Base-by-base conservation (phyloP, 2,329 filamentous ascomycete species). In the Macrophomina phaseolina region DNA sequence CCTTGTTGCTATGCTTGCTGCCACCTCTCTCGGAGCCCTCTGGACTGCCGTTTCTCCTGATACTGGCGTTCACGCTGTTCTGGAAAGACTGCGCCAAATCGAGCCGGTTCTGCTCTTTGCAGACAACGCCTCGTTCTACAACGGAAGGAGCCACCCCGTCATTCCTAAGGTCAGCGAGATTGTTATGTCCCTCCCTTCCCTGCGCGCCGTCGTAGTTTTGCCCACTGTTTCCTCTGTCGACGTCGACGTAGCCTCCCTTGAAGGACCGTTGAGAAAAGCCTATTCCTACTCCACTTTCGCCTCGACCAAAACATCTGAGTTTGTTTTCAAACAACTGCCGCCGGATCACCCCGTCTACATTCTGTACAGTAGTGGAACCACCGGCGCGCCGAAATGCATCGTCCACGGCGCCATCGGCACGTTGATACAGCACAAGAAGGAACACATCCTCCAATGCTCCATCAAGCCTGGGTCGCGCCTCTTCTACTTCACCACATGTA, bases 1-100 rank as follows among this genome's bases (percentile, higher is more conserved):
- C 0, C 81, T 98, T 23, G 89, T 97, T 11, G 92, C 93, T 23
- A 95, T 97, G 89, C 84, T 99, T 38, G 91, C 92, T 1, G 87
- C 93, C 0, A 89, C 93, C 0, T 89, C 92, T 0, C 78, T 97
- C 2, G 95, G 95, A 36, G 94, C 91, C 16, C 87, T 97, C 45
- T 98, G 94, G 94, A 97, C 94, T 0, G 91, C 91, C 6, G 92
- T 97, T 58, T 96, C 92, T 73, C 93, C 94, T 2, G 94, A 98
- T 77, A 97, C 91, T 16, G 94, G 94, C 11, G 92, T 97, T 1
- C 92, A 92, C 72, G 94, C 94, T 16, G 94, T 98, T 0, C 81
- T 98, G 32, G 95, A 98, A 76, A 87, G 95, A 7, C 81, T 98
- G 68, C 86, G 86, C 53, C 95, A 98, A 81, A 95, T 98, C 71